Percentiles rank a stretch among this genome's conserved stretches.
phyloP scores from a whole-genome alignment of 1,139 yeast species.

The Yamadazyma sp. region DNA sequence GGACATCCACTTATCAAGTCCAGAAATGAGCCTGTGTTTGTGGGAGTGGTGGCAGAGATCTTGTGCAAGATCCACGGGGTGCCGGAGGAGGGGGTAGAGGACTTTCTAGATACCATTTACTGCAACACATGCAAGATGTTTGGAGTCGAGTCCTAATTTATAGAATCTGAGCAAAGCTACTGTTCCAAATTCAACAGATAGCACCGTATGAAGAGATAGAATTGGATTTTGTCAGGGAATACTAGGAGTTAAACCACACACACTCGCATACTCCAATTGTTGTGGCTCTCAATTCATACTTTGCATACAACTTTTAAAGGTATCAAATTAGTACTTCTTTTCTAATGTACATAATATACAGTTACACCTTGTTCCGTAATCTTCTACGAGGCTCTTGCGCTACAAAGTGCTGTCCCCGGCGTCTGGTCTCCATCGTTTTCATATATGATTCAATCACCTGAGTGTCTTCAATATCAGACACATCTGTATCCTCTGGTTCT shows the following conservation, averaged over 20 bases:
- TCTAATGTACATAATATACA: conserved; percentile 3
- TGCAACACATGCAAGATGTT: conserved; percentile 62
- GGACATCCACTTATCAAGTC: conserved; percentile 68
- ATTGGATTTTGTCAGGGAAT: too few relatives aligned
- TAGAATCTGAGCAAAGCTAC: too few relatives aligned
- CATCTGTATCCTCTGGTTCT: conserved; percentile 2
- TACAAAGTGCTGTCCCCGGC: neutral
- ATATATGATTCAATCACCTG: neutral
- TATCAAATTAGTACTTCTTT: too few relatives aligned
- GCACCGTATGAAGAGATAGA: too few relatives aligned
- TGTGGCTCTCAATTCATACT: too few relatives aligned
- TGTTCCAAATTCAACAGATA: too few relatives aligned
- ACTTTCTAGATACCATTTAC: conserved; percentile 63
- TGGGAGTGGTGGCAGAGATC: conserved; percentile 79
- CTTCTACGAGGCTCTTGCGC: conserved; percentile 9
- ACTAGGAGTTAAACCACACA: too few relatives aligned
- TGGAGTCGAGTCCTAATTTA: conserved; percentile 20
- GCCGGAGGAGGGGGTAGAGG: conserved; percentile 44
- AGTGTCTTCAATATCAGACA: neutral
- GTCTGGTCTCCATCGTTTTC: neutral
- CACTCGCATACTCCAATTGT: too few relatives aligned
- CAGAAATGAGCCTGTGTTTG: conserved; percentile 87
- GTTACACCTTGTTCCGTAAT: conserved; percentile 7
- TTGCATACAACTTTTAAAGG: too few relatives aligned
- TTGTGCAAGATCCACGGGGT: conserved; percentile 54